Base-by-base conservation (phyloP, 2,329 filamentous ascomycete genomes). In the Setomelanomma holmii region DNA sequence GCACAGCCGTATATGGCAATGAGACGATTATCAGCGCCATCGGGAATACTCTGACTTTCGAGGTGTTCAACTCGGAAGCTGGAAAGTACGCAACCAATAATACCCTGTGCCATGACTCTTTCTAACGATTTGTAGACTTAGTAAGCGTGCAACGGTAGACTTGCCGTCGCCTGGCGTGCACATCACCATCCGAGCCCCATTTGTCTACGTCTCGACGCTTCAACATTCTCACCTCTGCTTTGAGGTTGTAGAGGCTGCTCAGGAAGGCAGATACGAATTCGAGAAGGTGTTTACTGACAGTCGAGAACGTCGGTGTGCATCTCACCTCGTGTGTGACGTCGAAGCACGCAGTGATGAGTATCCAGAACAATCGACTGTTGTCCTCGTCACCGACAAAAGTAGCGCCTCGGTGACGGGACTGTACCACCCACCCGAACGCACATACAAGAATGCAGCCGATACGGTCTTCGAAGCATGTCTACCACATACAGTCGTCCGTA, bases 121-220 rank as follows among this genome's bases (percentile, higher is more conserved):
- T n/a, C 50, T 59, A 39, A 61, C 5, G n/a, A 14, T 5, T 33
- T 27, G 5, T 19, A 78, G 74, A 59, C 82, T 79, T 75, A 65
- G 66, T 24, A 73, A 69, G 23, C 67, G 71, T 3, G 74, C 75
- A 21, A 67, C 71, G 16, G 74, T 73, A 51, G 64, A 71, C 10
- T 64, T 84, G 6, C 76, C 79, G 3, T 84, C 82, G 3, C 70
- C 77, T 1, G 83, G 79, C 3, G 71, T 82, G 5, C 76, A 80
- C 6, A 74, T 86, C 36, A 80, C 80, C 1, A 75, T 80, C 12
- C 69, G 74, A 7, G 70, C 72, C 2, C 71, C 75, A 1, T 76
- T 78, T 20, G 76, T 87, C 22, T 81, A 84, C 53, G 75, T 86
- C 40, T 81, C 84, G 1, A 86, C 83, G 1, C 68, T 77, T 2